Percentiles rank a stretch among this genome's conserved stretches.
Conservation (phyloP, 352 stramenopile genomes). For the Globisporangium uncinulatum region DNA sequence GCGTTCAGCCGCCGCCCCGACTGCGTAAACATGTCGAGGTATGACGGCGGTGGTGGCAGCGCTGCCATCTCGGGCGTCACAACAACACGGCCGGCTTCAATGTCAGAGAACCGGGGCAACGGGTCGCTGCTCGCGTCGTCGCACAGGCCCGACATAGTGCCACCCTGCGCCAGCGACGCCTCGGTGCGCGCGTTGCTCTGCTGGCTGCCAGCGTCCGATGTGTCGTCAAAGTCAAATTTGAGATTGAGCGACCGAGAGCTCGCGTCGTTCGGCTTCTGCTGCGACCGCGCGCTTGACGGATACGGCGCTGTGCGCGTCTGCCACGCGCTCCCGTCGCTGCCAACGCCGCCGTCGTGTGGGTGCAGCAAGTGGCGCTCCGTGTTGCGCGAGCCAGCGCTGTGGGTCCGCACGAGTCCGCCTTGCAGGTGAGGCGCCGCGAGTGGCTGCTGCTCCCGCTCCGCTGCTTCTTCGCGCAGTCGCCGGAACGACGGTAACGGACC, state of each 20-base stretch:
- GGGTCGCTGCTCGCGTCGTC: not conserved
- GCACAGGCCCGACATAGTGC: not conserved
- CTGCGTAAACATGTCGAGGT: conserved; percentile 32
- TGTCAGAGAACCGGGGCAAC: conserved; percentile 36
- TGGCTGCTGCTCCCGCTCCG: not conserved
- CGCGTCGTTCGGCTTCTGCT: not conserved
- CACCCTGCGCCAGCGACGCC: not conserved
- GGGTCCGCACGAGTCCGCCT: conserved; percentile 15
- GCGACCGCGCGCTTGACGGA: conserved; percentile 9
- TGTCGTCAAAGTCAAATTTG: conserved; percentile 12
- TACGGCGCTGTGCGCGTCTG: conserved; percentile 14
- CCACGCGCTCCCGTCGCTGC: conserved; percentile 7
- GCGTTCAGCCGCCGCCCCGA: conserved; percentile 16
- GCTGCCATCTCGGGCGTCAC: conserved; percentile 18
- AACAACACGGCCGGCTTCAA: conserved; percentile 24
- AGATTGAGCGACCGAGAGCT: conserved; percentile 14
- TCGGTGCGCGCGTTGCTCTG: conserved; percentile 8
- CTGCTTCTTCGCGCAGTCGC: conserved; percentile 38
- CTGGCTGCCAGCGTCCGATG: conserved; percentile 13
- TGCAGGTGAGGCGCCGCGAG: conserved; percentile 18
- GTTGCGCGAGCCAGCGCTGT: conserved; percentile 17
- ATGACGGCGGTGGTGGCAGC: conserved; percentile 29
- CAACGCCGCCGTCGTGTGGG: not conserved
- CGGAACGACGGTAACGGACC: conserved; percentile 51
- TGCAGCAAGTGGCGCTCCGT: not conserved